phyloP scores from a whole-genome alignment of 2,329 filamentous ascomycete species.

The Zasmidium citrigriseum region DNA sequence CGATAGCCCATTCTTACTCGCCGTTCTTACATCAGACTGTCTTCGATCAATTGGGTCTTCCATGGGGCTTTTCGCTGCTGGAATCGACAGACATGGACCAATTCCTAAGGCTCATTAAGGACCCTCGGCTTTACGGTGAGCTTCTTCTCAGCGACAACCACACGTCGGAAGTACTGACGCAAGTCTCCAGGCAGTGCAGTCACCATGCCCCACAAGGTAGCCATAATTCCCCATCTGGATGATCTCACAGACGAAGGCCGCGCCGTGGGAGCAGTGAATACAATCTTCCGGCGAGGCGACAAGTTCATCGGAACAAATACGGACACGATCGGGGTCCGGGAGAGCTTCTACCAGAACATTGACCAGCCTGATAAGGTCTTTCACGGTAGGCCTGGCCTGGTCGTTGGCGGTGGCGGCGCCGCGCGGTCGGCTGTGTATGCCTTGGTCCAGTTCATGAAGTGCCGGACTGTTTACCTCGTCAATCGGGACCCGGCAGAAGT shows the following conservation, averaged over 20 bases:
- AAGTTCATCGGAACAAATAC: constrained; percentile 72
- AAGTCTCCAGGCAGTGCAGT: constrained; percentile 62
- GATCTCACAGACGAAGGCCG: constrained; percentile 71
- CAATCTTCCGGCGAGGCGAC: constrained; percentile 64
- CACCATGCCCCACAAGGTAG: constrained; percentile 83
- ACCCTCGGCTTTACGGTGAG: constrained; percentile 64
- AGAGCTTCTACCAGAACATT: constrained; percentile 61
- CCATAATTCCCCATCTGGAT: constrained; percentile 72
- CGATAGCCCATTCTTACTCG: constrained; percentile 58
- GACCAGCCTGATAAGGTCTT: constrained; percentile 49
- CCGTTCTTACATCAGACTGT: constrained; percentile 57
- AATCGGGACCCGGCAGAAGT: constrained; percentile 72
- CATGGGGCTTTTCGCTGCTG: constrained; percentile 55
- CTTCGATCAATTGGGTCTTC: constrained; percentile 52
- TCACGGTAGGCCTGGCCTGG: constrained; percentile 65
- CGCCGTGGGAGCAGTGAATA: constrained; percentile 78
- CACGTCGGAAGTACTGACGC: no score
- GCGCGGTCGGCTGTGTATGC: constrained; percentile 78
- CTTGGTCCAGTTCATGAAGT: constrained; percentile 68
- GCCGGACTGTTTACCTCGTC: constrained; percentile 71
- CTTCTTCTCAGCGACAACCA: neutral
- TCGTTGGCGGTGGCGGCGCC: constrained; percentile 77
- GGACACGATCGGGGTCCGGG: constrained; percentile 75
- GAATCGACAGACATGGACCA: constrained; percentile 47
- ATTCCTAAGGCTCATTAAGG: constrained; percentile 52